phyloP scores from a whole-genome alignment of 495 filamentous ascomycete species.

The Tuber aestivum region DNA sequence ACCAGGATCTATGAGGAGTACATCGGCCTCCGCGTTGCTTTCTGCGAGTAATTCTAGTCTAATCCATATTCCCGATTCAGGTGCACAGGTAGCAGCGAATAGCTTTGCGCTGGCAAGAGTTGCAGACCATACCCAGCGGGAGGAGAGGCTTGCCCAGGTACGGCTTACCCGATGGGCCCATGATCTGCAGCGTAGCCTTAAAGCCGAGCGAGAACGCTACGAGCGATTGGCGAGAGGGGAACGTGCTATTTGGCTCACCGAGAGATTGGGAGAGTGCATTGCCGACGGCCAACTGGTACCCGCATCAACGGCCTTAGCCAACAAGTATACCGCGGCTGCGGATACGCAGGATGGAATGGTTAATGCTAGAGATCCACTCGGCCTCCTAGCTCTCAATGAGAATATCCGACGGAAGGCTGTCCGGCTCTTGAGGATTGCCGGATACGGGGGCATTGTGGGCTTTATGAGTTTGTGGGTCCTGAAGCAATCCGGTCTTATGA shows the following conservation, averaged over 20 bases:
- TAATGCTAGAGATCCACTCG: conserved; percentile 37
- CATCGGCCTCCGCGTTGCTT: conserved; percentile 27
- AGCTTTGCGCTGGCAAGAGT: conserved; percentile 64
- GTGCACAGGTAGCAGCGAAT: conserved; percentile 23
- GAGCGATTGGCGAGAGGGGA: conserved; percentile 65
- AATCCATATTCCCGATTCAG: conserved; percentile 22
- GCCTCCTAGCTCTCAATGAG: conserved; percentile 37
- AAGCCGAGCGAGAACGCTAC: conserved; percentile 73
- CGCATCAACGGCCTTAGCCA: conserved; percentile 21
- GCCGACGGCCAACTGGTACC: conserved; percentile 63
- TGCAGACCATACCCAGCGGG: conserved; percentile 62
- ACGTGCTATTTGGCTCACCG: conserved; percentile 70
- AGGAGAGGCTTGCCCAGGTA: conserved; percentile 71
- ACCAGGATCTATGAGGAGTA: conserved; percentile 19
- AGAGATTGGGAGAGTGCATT: conserved; percentile 67
- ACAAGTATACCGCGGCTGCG: conserved; percentile 14
- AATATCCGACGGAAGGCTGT: conserved; percentile 30
- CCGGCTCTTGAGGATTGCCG: conserved; percentile 38
- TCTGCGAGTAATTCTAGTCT: conserved; percentile 31
- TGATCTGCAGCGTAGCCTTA: conserved; percentile 76
- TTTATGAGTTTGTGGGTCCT: conserved; percentile 41
- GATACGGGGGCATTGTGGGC: conserved; percentile 39
- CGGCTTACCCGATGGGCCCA: conserved; percentile 83
- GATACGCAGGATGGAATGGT: conserved; percentile 13
- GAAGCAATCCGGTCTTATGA: conserved; percentile 14